phyloP scores from a whole-genome alignment of 306 rosid species.

The Chamaecrista fasciculata region DNA sequence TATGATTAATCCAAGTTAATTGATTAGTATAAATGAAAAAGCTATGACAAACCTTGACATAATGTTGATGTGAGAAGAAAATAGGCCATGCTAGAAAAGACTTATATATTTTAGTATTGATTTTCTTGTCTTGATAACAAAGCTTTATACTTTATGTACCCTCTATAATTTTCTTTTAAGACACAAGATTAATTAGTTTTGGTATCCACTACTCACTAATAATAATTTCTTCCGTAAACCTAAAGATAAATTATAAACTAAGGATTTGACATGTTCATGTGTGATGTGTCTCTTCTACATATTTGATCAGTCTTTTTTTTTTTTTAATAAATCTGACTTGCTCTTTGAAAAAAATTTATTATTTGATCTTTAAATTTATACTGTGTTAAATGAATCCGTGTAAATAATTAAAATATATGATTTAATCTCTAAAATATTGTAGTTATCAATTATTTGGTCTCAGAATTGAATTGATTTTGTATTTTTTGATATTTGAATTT shows the following conservation, averaged over 20 bases:
- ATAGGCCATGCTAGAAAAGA: background rate
- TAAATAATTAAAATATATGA: too few species aligned
- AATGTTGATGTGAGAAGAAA: background rate
- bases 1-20: constrained; percentile 1
- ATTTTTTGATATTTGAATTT: too few species aligned
- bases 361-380: too few species aligned
- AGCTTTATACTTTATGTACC: background rate
- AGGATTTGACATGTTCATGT: background rate
- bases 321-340: background rate
- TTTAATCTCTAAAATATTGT: too few species aligned
- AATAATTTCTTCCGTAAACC: too few species aligned
- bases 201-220: too few species aligned
- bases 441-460: too few species aligned
- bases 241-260: background rate
- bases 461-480: too few species aligned
- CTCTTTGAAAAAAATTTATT: too few species aligned
- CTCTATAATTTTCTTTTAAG: background rate
- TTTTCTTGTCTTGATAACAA: background rate
- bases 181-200: constrained; percentile 17
- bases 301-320: too few species aligned
- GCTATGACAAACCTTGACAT: constrained; percentile 19
- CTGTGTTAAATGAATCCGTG: too few species aligned
- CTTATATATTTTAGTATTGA: background rate
- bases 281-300: too few species aligned
- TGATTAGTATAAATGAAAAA: constrained; percentile 10